Evolutionary conservation across 441 rosid genomes (phyloP), one percentile per base, ranked within the genome.

Genomic region (Adansonia grandidieri): DNA sequence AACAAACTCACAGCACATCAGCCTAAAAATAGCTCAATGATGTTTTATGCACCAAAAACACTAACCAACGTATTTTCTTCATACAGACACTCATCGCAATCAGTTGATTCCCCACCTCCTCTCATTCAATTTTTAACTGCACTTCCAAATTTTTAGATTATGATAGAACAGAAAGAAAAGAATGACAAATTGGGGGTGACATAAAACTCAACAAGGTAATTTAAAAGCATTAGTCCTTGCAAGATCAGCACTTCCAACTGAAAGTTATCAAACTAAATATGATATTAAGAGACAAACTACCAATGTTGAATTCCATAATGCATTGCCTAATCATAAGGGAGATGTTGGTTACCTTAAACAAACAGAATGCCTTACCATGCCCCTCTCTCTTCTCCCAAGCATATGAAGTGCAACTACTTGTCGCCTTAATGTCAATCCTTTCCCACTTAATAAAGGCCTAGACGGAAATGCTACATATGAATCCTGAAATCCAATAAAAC

Each of bases 401-500:
- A 87, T 73, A 28, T 79, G 86, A 81, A 85, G 61, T 42, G 81
- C 82, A 44, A 85, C 77, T 76, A 86, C 78, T 82, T 83, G 83
- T 66, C 85, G 86, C 86, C 75, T 92, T 74, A 81, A 73, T 58
- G 67, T 74, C 82, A 88, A 82, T 62, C 90, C 93, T 79, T 77
- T 89, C 87, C 84, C 85, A 90, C 91, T 86, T 80, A 93, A 77
- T 63, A 85, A 85, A 78, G 86, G 83, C 85, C 89, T 88, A 3
- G 81, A 74, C 69, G 93, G 87, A 85, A 87, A 81, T 76, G 88
- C 69, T 75, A 84, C 87, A 80, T 22, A 24, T 10, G 73, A 48
- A 48, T 40, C 58, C 73, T 69, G 73, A 22, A 69, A 77, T 57
- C 15, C 69, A 77, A 47, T 51, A 48, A 53, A 42, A 72, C 17